A percentile compares a stretch with the other conserved stretches of the same genome.
phyloP scores from a whole-genome alignment of 148 eudicot species.

The Cornus kousa region DNA sequence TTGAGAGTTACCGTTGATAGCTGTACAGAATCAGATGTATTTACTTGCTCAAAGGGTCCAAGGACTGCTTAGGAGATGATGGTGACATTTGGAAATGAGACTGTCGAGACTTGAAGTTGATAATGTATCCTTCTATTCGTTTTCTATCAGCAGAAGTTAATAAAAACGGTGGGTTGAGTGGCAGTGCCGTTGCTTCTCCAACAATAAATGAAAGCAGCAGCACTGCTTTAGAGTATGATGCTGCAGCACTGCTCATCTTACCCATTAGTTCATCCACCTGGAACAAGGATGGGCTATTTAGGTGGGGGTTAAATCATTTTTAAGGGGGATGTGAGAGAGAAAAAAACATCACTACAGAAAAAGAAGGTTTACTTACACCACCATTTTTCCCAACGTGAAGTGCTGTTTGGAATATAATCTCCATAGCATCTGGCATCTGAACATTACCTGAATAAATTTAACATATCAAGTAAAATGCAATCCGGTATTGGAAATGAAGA shows the following conservation, averaged over 20 bases:
- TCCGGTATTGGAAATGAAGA: neutral
- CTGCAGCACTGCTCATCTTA: conserved; percentile 29
- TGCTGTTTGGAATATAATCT: conserved; percentile 42
- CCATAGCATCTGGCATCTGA: conserved; percentile 49
- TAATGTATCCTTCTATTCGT: conserved; percentile 34
- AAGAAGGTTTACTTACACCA: conserved; percentile 32
- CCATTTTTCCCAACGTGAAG: conserved; percentile 39
- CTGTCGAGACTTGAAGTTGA: conserved; percentile 30
- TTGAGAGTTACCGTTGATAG: neutral
- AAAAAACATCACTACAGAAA: neutral
- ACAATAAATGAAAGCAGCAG: conserved; percentile 36
- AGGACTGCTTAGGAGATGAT: conserved; percentile 17
- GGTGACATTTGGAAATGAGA: conserved; percentile 20
- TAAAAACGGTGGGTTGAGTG: conserved; percentile 39
- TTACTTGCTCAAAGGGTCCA: conserved; percentile 31
- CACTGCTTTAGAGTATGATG: conserved; percentile 40
- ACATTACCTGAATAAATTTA: conserved; percentile 23
- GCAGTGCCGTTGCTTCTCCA: conserved; percentile 39
- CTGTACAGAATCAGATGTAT: conserved; percentile 33
- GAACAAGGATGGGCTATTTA: conserved; percentile 1
- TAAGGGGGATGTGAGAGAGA: neutral
- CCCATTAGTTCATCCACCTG: conserved; percentile 45
- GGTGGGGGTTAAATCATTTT: neutral
- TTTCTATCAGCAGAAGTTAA: conserved; percentile 23
- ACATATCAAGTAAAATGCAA: neutral